These are phyloP conservation scores for Sphaerobolus stellatus DNA, from an alignment of 1,284 basidiomycete genomes.

Conservation along the genomic window DNA sequence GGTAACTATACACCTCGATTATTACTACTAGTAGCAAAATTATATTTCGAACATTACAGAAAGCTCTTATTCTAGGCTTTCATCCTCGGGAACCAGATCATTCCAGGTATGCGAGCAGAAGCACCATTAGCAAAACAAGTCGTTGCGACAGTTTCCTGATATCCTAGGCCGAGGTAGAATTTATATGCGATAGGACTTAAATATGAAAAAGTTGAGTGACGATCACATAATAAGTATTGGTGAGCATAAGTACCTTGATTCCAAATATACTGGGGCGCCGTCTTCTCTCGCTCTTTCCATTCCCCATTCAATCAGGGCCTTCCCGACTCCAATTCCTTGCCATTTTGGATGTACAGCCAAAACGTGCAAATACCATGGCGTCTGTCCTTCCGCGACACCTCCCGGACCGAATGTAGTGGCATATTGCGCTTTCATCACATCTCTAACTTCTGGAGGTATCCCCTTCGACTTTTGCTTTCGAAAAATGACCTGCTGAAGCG, in stretches of 20 bases:
- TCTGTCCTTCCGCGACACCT: not conserved
- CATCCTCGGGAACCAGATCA: conserved; percentile 11
- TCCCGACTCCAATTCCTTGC: conserved; percentile 8
- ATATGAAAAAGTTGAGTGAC: not conserved
- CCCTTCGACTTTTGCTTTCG: not conserved
- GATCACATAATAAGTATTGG: not conserved
- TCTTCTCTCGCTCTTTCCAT: conserved; percentile 4
- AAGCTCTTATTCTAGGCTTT: no score
- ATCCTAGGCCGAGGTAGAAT: conserved; percentile 7
- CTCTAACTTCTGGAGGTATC: not conserved
- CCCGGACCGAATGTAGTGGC: conserved; percentile 2
- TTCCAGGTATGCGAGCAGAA: conserved; percentile 1
- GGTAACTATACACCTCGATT: no score
- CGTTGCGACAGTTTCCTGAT: not conserved
- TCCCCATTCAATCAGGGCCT: conserved; percentile 6
- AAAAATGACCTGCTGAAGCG: not conserved
- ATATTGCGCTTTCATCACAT: not conserved
- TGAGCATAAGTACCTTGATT: conserved; percentile 7
- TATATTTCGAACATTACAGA: no score
- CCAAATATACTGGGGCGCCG: conserved; percentile 3
- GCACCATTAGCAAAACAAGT: not conserved
- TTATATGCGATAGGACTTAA: not conserved
- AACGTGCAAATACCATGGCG: conserved; percentile 10
- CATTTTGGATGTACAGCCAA: conserved; percentile 7
- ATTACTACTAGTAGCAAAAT: no score